A percentile compares a stretch with the other conserved stretches of the same genome.
phyloP scores from a whole-genome alignment of 2,329 filamentous ascomycete species.

The Cordyceps tenuipes region DNA sequence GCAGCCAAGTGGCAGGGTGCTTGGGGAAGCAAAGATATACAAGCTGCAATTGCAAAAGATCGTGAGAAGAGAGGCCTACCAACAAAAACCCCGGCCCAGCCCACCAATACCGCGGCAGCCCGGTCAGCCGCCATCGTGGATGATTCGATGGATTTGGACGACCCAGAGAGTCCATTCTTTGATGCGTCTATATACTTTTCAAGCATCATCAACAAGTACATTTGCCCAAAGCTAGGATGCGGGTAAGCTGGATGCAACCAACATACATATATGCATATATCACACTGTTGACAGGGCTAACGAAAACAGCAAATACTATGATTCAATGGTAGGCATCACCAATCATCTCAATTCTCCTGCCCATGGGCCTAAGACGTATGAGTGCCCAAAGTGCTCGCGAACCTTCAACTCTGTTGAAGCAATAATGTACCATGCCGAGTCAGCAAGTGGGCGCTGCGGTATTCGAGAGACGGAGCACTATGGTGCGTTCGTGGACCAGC shows the following conservation, averaged over 20 bases:
- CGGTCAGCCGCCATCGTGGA: neutral
- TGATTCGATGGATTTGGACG: neutral
- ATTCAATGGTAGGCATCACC: neutral
- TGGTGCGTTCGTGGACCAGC: conserved; percentile 23
- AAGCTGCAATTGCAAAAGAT: neutral
- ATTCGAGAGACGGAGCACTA: conserved; percentile 10
- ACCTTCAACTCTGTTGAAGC: conserved; percentile 14
- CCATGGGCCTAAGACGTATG: conserved; percentile 11
- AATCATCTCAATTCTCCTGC: neutral
- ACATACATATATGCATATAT: neutral
- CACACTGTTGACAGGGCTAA: neutral
- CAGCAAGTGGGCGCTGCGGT: conserved; percentile 2
- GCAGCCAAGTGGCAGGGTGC: conserved; percentile 2
- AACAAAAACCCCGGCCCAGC: neutral
- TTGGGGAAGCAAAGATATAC: neutral
- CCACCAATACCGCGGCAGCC: neutral
- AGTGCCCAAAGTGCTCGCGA: conserved; percentile 15
- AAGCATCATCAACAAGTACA: neutral
- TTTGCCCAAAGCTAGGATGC: conserved; percentile 10
- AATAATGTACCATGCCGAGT: neutral
- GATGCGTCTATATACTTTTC: neutral
- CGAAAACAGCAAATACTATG: conserved; percentile 7
- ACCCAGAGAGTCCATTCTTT: neutral
- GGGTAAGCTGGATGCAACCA: neutral
- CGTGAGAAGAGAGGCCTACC: neutral